These are phyloP conservation scores for Botrytis paeoniae DNA, from an alignment of 2,329 filamentous ascomycete species.

Conservation along the genomic window DNA sequence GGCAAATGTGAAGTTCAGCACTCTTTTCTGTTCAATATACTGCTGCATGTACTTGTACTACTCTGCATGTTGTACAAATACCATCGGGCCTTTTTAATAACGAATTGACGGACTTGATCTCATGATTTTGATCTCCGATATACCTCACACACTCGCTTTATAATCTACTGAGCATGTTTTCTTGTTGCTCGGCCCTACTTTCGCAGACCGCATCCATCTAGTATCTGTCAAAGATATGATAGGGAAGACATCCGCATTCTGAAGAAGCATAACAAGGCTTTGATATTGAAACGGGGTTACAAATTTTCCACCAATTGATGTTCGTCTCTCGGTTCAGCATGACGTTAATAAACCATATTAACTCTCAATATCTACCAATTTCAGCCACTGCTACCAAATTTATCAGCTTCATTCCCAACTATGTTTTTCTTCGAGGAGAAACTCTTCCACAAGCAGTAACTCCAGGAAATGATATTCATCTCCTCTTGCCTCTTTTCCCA, in stretches of 20 bases:
- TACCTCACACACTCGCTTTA: neutral
- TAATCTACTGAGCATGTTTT: neutral
- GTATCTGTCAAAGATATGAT: neutral
- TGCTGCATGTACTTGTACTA: conserved; percentile 5
- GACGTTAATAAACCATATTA: neutral
- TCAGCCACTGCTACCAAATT: neutral
- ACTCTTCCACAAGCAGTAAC: neutral
- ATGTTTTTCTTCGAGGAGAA: neutral
- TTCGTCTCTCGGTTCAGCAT: neutral
- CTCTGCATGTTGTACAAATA: conserved; percentile 2
- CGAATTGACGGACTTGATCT: neutral
- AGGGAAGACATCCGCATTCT: neutral
- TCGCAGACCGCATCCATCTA: neutral
- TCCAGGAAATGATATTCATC: neutral
- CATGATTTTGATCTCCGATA: neutral
- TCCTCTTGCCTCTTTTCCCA: neutral
- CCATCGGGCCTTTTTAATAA: conserved; percentile 10
- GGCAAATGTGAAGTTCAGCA: neutral
- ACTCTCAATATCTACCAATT: neutral
- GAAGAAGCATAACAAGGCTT: conserved; percentile 9
- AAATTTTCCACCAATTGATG: conserved; percentile 11
- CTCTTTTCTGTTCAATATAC: neutral
- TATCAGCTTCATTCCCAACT: neutral
- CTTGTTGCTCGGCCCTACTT: neutral
- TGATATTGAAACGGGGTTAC: neutral